Percentiles rank a stretch among this genome's conserved stretches.
phyloP scores from a whole-genome alignment of 495 filamentous ascomycete species.

The Astrothelium macrocarpum region DNA sequence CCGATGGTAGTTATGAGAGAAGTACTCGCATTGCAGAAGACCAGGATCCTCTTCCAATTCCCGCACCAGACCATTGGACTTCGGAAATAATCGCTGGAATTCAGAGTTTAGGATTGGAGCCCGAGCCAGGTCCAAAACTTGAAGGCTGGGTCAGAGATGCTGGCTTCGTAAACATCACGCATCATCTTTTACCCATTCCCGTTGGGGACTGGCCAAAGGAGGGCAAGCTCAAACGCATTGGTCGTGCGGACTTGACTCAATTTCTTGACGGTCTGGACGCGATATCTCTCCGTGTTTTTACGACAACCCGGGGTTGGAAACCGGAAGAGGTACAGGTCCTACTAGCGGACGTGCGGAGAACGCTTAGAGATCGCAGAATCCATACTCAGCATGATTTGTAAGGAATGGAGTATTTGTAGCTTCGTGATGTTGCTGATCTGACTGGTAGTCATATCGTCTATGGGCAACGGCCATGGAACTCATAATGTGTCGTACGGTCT shows the following conservation, averaged over 20 bases:
- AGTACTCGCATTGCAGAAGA: background rate
- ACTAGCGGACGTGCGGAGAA: slow-evolving; percentile 11
- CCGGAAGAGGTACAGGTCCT: slow-evolving; percentile 17
- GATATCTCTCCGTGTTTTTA: slow-evolving; percentile 14
- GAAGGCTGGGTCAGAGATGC: slow-evolving; percentile 6
- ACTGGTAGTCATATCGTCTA: background rate
- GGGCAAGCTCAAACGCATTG: slow-evolving; percentile 23
- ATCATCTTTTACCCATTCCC: slow-evolving; percentile 21
- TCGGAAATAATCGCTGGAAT: slow-evolving; percentile 9
- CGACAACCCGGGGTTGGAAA: slow-evolving; percentile 12
- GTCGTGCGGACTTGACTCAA: slow-evolving; percentile 8
- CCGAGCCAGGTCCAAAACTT: background rate
- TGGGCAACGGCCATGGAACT: background rate
- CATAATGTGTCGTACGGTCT: background rate
- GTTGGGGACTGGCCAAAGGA: slow-evolving; percentile 28
- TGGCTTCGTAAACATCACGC: slow-evolving; percentile 25
- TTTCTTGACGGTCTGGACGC: slow-evolving; percentile 19
- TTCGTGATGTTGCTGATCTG: background rate
- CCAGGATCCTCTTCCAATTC: slow-evolving; percentile 3
- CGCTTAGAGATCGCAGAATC: slow-evolving; percentile 5
- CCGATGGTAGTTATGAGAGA: slow-evolving; percentile 15
- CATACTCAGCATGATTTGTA: slow-evolving; percentile 13
- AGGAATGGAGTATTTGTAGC: background rate
- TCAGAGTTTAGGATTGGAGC: slow-evolving; percentile 25
- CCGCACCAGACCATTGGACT: slow-evolving; percentile 14